phyloP scores from a whole-genome alignment of 1,284 basidiomycete species.

The Tilletia setariae region DNA sequence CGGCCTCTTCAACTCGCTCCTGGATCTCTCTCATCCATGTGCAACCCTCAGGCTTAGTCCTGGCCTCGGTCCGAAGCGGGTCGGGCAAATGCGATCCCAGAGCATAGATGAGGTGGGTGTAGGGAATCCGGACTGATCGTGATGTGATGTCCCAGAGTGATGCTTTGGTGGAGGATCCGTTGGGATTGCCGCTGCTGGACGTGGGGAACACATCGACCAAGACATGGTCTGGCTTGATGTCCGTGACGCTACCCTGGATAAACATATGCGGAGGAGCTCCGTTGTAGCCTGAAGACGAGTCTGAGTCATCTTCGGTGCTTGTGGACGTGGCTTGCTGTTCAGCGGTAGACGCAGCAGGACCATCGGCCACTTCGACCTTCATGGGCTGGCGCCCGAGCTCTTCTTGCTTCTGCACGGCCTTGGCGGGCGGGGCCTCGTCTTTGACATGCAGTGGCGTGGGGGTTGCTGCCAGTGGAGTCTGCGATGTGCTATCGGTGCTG shows the following conservation, averaged over 20 bases:
- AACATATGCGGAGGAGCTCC: constrained; percentile 43
- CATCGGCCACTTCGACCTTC: not conserved
- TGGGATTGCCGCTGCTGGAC: not conserved
- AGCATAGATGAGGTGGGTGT: constrained; percentile 51
- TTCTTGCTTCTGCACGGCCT: not conserved
- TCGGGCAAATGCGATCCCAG: constrained; percentile 52
- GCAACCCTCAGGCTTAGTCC: constrained; percentile 42
- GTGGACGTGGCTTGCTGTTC: constrained; percentile 8
- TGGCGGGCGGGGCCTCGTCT: not conserved
- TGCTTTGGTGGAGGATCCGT: not conserved
- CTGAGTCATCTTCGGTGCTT: no score
- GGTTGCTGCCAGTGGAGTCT: no score
- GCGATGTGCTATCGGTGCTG: no score
- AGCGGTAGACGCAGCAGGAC: not conserved
- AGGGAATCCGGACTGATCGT: constrained; percentile 40
- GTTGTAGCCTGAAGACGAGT: no score
- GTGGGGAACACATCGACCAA: constrained; percentile 24
- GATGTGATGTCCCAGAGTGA: constrained; percentile 48
- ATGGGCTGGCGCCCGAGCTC: not conserved
- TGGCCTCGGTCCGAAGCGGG: constrained; percentile 47
- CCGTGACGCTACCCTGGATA: constrained; percentile 44
- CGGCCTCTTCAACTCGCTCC: constrained; percentile 33
- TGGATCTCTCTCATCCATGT: constrained; percentile 47
- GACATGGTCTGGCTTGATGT: constrained; percentile 45
- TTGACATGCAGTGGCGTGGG: not conserved